Conservation (phyloP, 805 yeast species). For the Hanseniaspora clermontiae region DNA sequence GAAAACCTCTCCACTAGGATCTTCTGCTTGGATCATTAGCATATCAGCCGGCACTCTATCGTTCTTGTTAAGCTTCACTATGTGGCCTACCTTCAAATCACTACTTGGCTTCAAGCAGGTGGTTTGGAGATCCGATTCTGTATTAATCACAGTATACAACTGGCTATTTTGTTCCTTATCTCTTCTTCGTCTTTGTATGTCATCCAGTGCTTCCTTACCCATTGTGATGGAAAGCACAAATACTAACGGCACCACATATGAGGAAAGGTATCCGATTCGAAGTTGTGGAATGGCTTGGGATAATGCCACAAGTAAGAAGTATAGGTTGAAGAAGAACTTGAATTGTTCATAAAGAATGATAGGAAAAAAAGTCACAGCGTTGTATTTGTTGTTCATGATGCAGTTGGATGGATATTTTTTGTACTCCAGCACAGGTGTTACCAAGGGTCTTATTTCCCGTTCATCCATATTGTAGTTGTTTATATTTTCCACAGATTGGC, state of each 20-base stretch:
- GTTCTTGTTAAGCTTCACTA: conserved; percentile 66
- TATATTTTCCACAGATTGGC: conserved; percentile 14
- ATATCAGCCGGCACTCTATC: conserved; percentile 89
- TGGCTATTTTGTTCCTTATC: conserved; percentile 84
- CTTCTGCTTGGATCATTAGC: conserved; percentile 72
- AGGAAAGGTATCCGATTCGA: conserved; percentile 83
- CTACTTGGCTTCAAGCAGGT: conserved; percentile 38
- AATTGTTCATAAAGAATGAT: conserved; percentile 86
- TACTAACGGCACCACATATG: conserved; percentile 86
- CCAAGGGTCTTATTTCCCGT: conserved; percentile 34
- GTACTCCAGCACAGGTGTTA: conserved; percentile 29
- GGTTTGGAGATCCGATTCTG: conserved; percentile 15
- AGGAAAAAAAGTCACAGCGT: conserved; percentile 77
- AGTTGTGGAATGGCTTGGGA: conserved; percentile 84
- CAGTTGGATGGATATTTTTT: conserved; percentile 52
- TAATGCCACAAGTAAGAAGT: conserved; percentile 82
- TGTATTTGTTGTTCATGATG: conserved; percentile 87
- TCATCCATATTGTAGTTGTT: conserved; percentile 19
- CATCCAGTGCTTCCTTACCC: conserved; percentile 93
- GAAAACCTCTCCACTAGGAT: conserved; percentile 72
- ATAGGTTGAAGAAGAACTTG: conserved; percentile 88
- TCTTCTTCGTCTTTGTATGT: conserved; percentile 75
- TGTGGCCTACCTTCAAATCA: conserved; percentile 72
- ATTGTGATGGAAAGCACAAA: conserved; percentile 87
- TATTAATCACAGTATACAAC: conserved; percentile 54